These are phyloP conservation scores for Aureobasidium pullulans DNA, from an alignment of 2,329 filamentous ascomycete species.

Conservation along the genomic window DNA sequence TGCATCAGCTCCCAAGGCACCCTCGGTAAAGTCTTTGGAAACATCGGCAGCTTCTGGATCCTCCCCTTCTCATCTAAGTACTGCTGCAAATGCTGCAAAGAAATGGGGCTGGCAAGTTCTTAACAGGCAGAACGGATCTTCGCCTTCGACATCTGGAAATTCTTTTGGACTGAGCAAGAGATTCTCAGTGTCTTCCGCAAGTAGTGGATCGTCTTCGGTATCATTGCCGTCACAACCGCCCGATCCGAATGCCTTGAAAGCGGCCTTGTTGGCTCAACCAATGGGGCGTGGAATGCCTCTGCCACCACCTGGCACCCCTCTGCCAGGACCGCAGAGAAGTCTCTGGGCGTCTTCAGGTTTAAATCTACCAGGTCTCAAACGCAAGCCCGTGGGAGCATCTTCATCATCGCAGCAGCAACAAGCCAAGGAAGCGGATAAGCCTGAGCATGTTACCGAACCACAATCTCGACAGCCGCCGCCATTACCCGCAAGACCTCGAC, in stretches of 20 bases:
- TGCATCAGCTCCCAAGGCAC: background rate
- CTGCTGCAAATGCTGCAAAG: constrained; percentile 48
- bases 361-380: constrained; percentile 17
- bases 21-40: background rate
- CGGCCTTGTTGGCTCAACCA: constrained; percentile 42
- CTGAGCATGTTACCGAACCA: background rate
- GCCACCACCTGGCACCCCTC: constrained; percentile 70
- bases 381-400: constrained; percentile 20
- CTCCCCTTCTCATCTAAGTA: constrained; percentile 10
- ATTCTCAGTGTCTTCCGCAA: constrained; percentile 18
- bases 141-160: background rate
- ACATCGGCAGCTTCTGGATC: background rate
- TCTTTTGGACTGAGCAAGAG: constrained; percentile 1
- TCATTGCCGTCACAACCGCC: constrained; percentile 11
- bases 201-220: constrained; percentile 29
- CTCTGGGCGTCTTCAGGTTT: constrained; percentile 17
- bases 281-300: constrained; percentile 78
- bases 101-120: constrained; percentile 53
- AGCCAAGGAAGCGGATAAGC: background rate
- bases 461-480: background rate
- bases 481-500: constrained; percentile 1
- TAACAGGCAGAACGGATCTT: constrained; percentile 26
- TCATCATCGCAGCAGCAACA: background rate
- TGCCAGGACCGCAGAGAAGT: constrained; percentile 45
- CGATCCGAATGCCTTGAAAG: constrained; percentile 24